Evolutionary conservation across 768 basidiomycete species (phyloP).

Genomic region (Mycena amicta): DNA sequence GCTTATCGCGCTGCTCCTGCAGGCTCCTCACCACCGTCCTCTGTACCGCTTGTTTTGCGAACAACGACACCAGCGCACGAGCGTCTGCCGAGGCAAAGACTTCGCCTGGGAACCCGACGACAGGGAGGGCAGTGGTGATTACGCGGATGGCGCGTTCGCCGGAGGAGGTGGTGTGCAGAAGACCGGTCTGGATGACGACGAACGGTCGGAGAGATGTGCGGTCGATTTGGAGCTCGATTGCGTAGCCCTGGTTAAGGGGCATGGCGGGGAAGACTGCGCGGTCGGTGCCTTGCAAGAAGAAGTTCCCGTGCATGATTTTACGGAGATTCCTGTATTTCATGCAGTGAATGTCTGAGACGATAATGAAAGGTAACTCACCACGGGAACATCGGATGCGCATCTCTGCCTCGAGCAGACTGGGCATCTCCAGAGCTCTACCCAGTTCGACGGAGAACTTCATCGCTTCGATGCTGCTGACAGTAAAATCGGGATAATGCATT

Average conservation of each 20-base stretch:
- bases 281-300: conserved; percentile 61
- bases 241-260: conserved; percentile 57
- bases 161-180: conserved; percentile 57
- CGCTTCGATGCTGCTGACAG: too few species aligned
- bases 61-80: conserved; percentile 52
- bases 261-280: conserved; percentile 57
- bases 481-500: conserved; percentile 72
- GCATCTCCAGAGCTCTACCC: conserved; percentile 59
- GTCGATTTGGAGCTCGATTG: conserved; percentile 58
- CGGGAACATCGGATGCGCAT: conserved; percentile 69
- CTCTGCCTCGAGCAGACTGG: conserved; percentile 65
- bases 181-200: conserved; percentile 56
- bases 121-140: conserved; percentile 59
- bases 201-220: conserved; percentile 50
- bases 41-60: conserved; percentile 64
- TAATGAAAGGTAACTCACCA: conserved; percentile 31
- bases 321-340: conserved; percentile 28
- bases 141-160: conserved; percentile 64
- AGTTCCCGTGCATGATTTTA: conserved; percentile 66
- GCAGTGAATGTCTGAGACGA: background rate
- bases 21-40: conserved; percentile 52
- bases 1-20: conserved; percentile 60
- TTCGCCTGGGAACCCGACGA: conserved; percentile 58
- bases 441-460: conserved; percentile 73
- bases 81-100: conserved; percentile 61